phyloP scores from a whole-genome alignment of 1,139 yeast species.

The Suhomyces guaymorum region DNA sequence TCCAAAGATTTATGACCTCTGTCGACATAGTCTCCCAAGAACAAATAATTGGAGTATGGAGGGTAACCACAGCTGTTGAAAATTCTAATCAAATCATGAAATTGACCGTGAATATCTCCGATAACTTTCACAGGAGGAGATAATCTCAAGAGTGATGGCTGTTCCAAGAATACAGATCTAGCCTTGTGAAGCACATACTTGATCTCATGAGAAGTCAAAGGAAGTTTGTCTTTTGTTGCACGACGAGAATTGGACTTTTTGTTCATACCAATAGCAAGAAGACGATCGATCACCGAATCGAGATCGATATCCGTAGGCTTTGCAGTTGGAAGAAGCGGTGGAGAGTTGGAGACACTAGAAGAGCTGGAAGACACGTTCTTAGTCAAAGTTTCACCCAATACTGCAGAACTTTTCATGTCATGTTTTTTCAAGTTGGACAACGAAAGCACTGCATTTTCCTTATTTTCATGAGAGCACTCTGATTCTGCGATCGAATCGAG shows the following conservation, averaged over 20 bases:
- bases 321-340: constrained; percentile 26
- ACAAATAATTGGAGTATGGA: constrained; percentile 73
- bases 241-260: constrained; percentile 24
- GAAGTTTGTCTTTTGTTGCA: constrained; percentile 43
- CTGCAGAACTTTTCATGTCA: constrained; percentile 12
- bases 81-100: constrained; percentile 69
- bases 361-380: constrained; percentile 20
- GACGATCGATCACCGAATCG: constrained; percentile 55
- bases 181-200: constrained; percentile 66
- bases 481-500: constrained; percentile 24
- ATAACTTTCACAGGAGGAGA: constrained; percentile 86
- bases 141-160: constrained; percentile 73
- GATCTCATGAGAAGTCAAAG: constrained; percentile 55
- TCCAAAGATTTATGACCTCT: constrained; percentile 83
- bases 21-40: constrained; percentile 85
- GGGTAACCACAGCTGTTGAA: constrained; percentile 80
- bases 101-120: constrained; percentile 88
- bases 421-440: constrained; percentile 18
- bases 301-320: constrained; percentile 41
- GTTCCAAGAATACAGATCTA: constrained; percentile 67
- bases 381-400: constrained; percentile 13
- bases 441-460: constrained; percentile 10
- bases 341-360: constrained; percentile 27
- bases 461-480: constrained; percentile 46
- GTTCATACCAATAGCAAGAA: constrained; percentile 47